Percentiles rank a stretch among this genome's conserved stretches.
Conservation (phyloP, 2,329 filamentous ascomycete species). For the Ilyonectria destructans region DNA sequence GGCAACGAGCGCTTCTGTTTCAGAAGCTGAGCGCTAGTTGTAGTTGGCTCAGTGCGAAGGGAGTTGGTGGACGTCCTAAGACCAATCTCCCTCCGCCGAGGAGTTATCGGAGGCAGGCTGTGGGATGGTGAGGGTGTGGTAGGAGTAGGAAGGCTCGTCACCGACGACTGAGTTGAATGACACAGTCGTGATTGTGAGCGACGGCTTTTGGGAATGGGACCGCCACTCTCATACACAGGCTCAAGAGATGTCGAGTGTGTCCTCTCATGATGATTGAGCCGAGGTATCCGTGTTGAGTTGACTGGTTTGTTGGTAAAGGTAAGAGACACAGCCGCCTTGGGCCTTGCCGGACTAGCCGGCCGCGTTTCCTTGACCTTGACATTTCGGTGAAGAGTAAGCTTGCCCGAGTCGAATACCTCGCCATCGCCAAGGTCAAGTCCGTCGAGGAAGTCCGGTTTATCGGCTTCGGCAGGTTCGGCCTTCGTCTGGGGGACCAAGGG, state of each 20-base stretch:
- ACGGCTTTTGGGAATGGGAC: slow-evolving; percentile 73
- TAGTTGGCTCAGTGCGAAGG: slow-evolving; percentile 74
- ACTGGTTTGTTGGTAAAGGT: slow-evolving; percentile 90
- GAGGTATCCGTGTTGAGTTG: slow-evolving; percentile 80
- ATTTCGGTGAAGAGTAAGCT: slow-evolving; percentile 90
- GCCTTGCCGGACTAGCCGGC: slow-evolving; percentile 79
- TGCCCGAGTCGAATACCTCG: slow-evolving; percentile 85
- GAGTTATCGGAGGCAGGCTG: slow-evolving; percentile 73
- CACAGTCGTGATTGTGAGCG: slow-evolving; percentile 79
- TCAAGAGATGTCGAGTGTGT: slow-evolving; percentile 83
- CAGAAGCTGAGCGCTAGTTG: slow-evolving; percentile 76
- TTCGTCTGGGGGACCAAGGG: slow-evolving; percentile 54
- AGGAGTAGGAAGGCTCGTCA: slow-evolving; percentile 75
- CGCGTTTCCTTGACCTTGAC: slow-evolving; percentile 86
- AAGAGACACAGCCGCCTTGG: slow-evolving; percentile 84
- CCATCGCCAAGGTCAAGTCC: slow-evolving; percentile 91
- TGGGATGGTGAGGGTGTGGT: slow-evolving; percentile 71
- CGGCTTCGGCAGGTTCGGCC: slow-evolving; percentile 57
- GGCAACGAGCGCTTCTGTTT: slow-evolving; percentile 78
- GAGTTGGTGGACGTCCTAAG: slow-evolving; percentile 69
- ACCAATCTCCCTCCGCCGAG: slow-evolving; percentile 73
- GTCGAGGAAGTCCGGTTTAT: slow-evolving; percentile 85
- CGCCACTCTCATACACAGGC: slow-evolving; percentile 92
- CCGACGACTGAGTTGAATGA: slow-evolving; percentile 79
- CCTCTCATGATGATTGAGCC: slow-evolving; percentile 81